Evolutionary conservation across 2,329 filamentous ascomycete genomes (phyloP).

Genomic region (Microdochium bolleyi): DNA sequence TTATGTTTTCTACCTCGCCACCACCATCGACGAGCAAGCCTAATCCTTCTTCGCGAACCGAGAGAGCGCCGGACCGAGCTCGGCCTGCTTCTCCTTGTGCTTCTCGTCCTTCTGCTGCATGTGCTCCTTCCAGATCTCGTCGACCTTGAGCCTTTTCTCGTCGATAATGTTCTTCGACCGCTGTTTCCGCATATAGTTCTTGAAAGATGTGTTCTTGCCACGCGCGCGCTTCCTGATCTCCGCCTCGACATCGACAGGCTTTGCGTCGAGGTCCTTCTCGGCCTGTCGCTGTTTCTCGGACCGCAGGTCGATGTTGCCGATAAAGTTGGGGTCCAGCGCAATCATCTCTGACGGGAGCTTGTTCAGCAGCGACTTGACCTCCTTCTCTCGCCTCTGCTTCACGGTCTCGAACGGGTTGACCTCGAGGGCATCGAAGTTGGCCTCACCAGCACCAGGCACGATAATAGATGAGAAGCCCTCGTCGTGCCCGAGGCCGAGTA

Average conservation of each 20-base stretch:
- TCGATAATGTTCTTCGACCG: constrained; percentile 90
- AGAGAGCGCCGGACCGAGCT: constrained; percentile 77
- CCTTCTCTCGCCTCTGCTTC: constrained; percentile 86
- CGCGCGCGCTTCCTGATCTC: constrained; percentile 70
- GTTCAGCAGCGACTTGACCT: constrained; percentile 84
- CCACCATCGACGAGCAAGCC: constrained; percentile 1
- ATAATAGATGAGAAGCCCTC: constrained; percentile 84
- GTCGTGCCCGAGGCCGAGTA: constrained; percentile 78
- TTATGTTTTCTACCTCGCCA: neutral
- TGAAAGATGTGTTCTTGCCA: constrained; percentile 82
- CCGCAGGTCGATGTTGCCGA: constrained; percentile 79
- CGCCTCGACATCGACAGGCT: constrained; percentile 46
- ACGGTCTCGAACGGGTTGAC: constrained; percentile 90
- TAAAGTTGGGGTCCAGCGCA: constrained; percentile 81
- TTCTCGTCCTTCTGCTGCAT: constrained; percentile 58
- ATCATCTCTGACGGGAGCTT: constrained; percentile 98
- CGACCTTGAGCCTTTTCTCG: constrained; percentile 81
- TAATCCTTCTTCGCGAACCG: constrained; percentile 72
- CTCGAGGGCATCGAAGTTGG: constrained; percentile 92
- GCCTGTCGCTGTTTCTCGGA: constrained; percentile 69
- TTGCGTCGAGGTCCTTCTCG: constrained; percentile 73
- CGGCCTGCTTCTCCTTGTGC: constrained; percentile 55
- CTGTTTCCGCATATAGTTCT: constrained; percentile 87
- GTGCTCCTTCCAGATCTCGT: constrained; percentile 71
- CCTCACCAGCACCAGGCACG: constrained; percentile 89